These are phyloP conservation scores for Emericellopsis atlantica DNA, from an alignment of 2,329 filamentous ascomycete genomes.

Conservation along the genomic window DNA sequence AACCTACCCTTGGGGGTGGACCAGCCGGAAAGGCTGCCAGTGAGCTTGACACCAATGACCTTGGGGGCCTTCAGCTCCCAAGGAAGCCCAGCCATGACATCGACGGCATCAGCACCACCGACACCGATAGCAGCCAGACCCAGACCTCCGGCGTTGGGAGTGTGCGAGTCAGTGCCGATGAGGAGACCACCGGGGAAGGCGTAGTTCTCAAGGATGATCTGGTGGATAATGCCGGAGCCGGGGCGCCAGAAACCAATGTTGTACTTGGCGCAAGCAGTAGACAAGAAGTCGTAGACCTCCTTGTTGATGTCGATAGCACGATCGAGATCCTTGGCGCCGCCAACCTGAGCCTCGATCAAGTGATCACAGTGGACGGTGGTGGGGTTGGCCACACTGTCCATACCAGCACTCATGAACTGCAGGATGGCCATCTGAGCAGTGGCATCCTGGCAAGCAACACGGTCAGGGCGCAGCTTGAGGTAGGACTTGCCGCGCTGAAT, in stretches of 20 bases:
- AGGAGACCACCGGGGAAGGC: conserved; percentile 96
- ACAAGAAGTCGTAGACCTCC: conserved; percentile 97
- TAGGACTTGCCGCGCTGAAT: conserved; percentile 94
- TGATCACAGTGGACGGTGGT: conserved; percentile 97
- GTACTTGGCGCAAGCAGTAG: conserved; percentile 92
- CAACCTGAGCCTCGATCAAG: conserved; percentile 94
- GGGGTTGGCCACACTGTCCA: conserved; percentile 89
- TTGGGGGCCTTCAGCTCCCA: conserved; percentile 99
- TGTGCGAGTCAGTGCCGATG: conserved; percentile 97
- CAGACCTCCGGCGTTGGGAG: conserved; percentile 68
- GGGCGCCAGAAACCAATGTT: conserved; percentile 99
- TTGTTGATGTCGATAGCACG: conserved; percentile 92
- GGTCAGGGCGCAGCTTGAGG: conserved; percentile 90
- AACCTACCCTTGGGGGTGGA: conserved; percentile 74
- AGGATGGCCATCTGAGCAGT: conserved; percentile 99
- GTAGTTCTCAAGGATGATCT: conserved; percentile 97
- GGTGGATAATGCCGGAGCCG: conserved; percentile 98
- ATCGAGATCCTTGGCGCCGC: conserved; percentile 85
- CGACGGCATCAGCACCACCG: conserved; percentile 94
- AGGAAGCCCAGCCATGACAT: conserved; percentile 93
- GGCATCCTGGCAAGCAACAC: conserved; percentile 98
- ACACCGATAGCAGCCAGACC: conserved; percentile 90
- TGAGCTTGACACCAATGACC: conserved; percentile 91
- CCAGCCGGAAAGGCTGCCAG: conserved; percentile 82
- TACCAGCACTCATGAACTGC: conserved; percentile 98